phyloP scores from a whole-genome alignment of 345 rosid genomes.

The Pistacia integerrima region DNA sequence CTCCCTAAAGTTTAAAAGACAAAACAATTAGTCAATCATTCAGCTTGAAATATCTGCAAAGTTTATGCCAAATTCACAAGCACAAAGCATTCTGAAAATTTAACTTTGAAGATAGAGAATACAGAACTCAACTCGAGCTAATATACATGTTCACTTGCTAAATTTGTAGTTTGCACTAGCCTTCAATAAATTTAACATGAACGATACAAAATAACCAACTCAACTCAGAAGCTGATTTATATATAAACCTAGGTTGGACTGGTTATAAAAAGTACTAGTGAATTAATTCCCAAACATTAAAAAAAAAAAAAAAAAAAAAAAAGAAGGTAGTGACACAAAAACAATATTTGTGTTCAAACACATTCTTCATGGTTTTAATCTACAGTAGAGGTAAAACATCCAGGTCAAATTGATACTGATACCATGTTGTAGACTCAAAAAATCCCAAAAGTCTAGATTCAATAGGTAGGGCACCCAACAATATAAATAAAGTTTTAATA shows the following conservation, averaged over 20 bases:
- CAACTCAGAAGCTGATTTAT: background rate
- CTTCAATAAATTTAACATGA: constrained; percentile 1
- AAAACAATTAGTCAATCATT: constrained; percentile 11
- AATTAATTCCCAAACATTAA: too few species aligned
- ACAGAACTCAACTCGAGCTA: background rate
- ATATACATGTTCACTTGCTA: background rate
- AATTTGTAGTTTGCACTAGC: background rate
- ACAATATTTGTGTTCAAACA: too few species aligned
- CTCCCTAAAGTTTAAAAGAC: constrained; percentile 49
- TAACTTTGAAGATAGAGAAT: background rate
- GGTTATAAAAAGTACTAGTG: background rate
- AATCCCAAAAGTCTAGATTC: background rate
- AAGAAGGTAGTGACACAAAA: too few species aligned
- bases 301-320: too few species aligned
- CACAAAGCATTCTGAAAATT: constrained; percentile 10
- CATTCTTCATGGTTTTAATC: too few species aligned
- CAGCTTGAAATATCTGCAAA: background rate
- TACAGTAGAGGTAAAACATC: background rate
- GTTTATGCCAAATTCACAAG: background rate
- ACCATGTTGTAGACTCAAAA: background rate
- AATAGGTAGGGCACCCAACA: background rate
- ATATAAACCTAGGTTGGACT: background rate
- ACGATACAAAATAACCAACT: background rate
- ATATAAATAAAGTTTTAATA: background rate
- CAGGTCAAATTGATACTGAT: too few species aligned